phyloP scores from a whole-genome alignment of 2,329 filamentous ascomycete genomes.

The Coniosporium tulheliwenetii region DNA sequence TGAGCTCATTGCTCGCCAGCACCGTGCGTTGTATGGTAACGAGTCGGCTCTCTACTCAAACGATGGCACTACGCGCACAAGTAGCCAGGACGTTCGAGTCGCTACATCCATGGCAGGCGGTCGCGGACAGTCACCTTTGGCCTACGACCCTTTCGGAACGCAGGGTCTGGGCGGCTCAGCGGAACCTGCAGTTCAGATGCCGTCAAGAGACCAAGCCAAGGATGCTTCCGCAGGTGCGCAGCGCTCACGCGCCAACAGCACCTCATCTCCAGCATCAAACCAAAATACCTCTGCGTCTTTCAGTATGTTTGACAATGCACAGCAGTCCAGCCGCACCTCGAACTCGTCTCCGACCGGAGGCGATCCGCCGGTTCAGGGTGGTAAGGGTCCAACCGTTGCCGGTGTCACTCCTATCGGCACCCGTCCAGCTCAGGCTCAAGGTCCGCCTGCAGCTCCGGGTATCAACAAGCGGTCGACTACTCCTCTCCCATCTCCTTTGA shows the following conservation, averaged over 20 bases:
- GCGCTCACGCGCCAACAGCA: slow-evolving; percentile 64
- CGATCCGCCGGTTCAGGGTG: slow-evolving; percentile 49
- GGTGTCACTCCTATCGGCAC: slow-evolving; percentile 89
- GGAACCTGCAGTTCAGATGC: slow-evolving; percentile 38
- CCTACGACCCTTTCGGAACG: slow-evolving; percentile 54
- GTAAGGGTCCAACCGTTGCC: slow-evolving; percentile 40
- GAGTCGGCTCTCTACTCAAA: slow-evolving; percentile 52
- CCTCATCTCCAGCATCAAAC: slow-evolving; percentile 64
- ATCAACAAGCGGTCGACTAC: slow-evolving; percentile 76
- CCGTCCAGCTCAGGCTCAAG: slow-evolving; percentile 51
- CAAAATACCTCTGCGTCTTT: slow-evolving; percentile 26
- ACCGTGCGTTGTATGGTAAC: slow-evolving; percentile 81
- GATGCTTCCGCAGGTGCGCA: slow-evolving; percentile 31
- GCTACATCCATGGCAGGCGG: slow-evolving; percentile 45
- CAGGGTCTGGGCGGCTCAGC: slow-evolving; percentile 33
- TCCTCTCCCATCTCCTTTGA: slow-evolving; percentile 77
- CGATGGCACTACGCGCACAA: slow-evolving; percentile 53
- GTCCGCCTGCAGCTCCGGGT: slow-evolving; percentile 40
- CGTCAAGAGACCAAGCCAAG: slow-evolving; percentile 27
- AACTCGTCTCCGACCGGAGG: slow-evolving; percentile 76
- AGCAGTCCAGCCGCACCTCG: slow-evolving; percentile 64
- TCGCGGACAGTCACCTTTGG: slow-evolving; percentile 65
- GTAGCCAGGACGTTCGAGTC: slow-evolving; percentile 48
- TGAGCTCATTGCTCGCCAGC: slow-evolving; percentile 89
- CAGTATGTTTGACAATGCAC: slow-evolving; percentile 31